Evolutionary conservation across 768 basidiomycete genomes (phyloP).

Genomic region (Nevesoporus exiguus): DNA sequence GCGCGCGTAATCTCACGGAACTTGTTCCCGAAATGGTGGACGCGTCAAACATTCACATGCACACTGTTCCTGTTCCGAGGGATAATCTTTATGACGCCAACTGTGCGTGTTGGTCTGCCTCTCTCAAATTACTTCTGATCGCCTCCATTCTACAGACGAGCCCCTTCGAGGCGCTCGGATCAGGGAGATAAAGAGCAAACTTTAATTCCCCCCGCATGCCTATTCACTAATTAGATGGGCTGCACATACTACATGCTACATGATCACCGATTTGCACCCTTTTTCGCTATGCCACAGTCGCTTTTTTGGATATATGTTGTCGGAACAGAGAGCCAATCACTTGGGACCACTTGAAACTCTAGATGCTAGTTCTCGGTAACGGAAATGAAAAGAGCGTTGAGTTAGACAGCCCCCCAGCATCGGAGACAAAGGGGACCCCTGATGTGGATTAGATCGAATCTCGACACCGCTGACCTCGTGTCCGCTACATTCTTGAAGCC

Average conservation of each 20-base stretch:
- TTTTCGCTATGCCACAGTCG: not conserved
- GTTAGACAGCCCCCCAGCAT: not conserved
- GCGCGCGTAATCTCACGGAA: conserved; percentile 76
- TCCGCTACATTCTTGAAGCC: conserved; percentile 1
- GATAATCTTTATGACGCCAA: conserved; percentile 77
- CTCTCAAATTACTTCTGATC: not conserved
- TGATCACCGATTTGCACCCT: not conserved
- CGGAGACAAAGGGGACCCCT: conserved; percentile 19
- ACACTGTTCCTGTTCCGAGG: conserved; percentile 63
- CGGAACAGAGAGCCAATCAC: not conserved
- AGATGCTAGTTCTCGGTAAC: not conserved
- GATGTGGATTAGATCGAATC: conserved; percentile 6
- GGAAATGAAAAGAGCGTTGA: conserved; percentile 5
- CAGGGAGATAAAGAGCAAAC: conserved; percentile 37
- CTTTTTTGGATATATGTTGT: not conserved
- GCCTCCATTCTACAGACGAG: conserved; percentile 35
- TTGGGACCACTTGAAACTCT: not conserved
- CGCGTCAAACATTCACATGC: conserved; percentile 61
- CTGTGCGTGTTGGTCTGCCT: conserved; percentile 53
- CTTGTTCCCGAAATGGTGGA: conserved; percentile 91
- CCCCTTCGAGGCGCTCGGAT: conserved; percentile 42
- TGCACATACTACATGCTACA: not conserved
- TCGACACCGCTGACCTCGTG: conserved; percentile 8
- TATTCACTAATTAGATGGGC: not conserved
- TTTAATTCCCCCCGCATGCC: conserved; percentile 23